Evolutionary conservation across 805 yeast genomes (phyloP).

Genomic region (Myxozyma neglecta): DNA sequence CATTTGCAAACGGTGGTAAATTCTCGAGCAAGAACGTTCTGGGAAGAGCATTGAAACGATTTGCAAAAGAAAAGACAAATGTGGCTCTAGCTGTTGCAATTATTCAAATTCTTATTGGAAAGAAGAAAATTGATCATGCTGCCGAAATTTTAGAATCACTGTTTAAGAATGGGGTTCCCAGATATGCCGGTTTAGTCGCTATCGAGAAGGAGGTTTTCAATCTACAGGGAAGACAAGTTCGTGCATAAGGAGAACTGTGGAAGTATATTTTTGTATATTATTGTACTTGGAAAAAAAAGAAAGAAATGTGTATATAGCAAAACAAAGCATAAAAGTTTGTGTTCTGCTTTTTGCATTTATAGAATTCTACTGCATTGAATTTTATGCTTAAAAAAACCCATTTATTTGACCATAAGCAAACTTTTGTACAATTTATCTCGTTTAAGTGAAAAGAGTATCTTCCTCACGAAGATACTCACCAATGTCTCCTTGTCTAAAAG

Average conservation of each 20-base stretch:
- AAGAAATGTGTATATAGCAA: background rate
- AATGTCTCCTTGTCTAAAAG: constrained; percentile 94
- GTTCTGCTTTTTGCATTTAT: background rate
- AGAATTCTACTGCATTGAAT: too few relatives aligned
- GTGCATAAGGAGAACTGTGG: background rate
- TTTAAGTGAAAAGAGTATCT: constrained; percentile 70
- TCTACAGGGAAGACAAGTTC: constrained; percentile 7
- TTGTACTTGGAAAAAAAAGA: background rate
- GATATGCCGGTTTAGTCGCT: constrained; percentile 50
- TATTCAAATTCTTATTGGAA: constrained; percentile 35
- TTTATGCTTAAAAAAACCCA: too few relatives aligned
- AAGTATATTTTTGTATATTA: background rate
- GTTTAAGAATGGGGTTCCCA: constrained; percentile 8
- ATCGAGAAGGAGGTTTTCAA: constrained; percentile 54
- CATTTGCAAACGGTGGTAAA: constrained; percentile 28
- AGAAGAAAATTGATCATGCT: constrained; percentile 35
- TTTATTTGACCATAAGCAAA: background rate
- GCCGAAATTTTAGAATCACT: constrained; percentile 34
- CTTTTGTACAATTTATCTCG: background rate
- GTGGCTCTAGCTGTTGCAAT: constrained; percentile 36
- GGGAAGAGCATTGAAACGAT: constrained; percentile 34
- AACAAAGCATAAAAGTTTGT: background rate
- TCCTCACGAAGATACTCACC: constrained; percentile 98
- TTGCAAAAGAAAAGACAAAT: constrained; percentile 37
- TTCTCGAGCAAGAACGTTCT: constrained; percentile 24